phyloP scores from a whole-genome alignment of 352 stramenopile species.

The Saprolegnia parasitica region DNA sequence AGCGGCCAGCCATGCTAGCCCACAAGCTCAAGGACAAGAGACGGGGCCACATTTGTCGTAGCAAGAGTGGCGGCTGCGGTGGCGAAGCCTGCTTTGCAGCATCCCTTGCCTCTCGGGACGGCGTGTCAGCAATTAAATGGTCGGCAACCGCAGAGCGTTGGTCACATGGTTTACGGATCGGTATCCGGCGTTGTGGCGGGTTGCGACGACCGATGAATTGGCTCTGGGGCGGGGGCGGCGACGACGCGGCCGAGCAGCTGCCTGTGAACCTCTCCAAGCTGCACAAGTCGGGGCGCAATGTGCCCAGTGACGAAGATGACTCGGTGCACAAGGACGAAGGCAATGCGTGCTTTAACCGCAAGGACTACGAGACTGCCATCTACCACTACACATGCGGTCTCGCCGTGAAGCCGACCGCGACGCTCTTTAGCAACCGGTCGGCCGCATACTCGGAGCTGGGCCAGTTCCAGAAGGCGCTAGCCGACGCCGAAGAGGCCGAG shows the following conservation, averaged over 20 bases:
- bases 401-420: slow-evolving; percentile 47
- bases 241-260: slow-evolving; percentile 19
- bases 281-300: slow-evolving; percentile 44
- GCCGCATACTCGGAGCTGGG: slow-evolving; percentile 63
- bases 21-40: no score
- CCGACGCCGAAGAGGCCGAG: slow-evolving; percentile 24
- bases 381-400: slow-evolving; percentile 64
- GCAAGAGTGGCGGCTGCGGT: no score
- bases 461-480: slow-evolving; percentile 24
- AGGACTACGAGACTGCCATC: slow-evolving; percentile 49
- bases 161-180: background rate
- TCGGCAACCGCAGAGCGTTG: no score
- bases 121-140: no score
- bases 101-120: no score
- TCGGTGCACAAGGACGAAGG: slow-evolving; percentile 61
- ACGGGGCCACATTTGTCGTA: no score
- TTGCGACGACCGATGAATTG: slow-evolving; percentile 25
- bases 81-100: no score
- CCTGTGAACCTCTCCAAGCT: slow-evolving; percentile 25
- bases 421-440: slow-evolving; percentile 74
- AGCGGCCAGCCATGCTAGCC: no score
- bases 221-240: slow-evolving; percentile 16
- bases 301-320: slow-evolving; percentile 53
- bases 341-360: slow-evolving; percentile 59
- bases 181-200: background rate